Evolutionary conservation across 345 rosid species (phyloP).

Genomic region (Anastatica hierochuntica): DNA sequence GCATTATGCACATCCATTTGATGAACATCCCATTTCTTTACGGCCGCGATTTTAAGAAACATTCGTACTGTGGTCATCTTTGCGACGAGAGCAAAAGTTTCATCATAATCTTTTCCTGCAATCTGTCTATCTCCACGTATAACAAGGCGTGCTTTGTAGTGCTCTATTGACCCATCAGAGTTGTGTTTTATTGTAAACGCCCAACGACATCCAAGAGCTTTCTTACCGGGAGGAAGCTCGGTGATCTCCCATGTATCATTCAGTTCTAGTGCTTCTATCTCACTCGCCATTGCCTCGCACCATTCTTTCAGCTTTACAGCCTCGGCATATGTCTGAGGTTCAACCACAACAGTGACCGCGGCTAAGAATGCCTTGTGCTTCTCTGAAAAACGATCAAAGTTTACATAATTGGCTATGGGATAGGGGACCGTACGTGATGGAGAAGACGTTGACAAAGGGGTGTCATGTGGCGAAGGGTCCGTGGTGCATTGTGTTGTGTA

Average conservation of each 20-base stretch:
- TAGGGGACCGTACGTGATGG: not conserved
- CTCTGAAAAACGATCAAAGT: not conserved
- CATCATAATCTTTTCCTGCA: not conserved
- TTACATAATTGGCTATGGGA: not conserved
- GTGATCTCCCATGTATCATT: not conserved
- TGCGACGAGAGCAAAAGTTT: not conserved
- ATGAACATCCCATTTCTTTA: no score
- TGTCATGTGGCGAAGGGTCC: not conserved
- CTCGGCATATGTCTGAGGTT: not conserved
- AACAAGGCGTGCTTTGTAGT: not conserved
- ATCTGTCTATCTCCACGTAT: not conserved
- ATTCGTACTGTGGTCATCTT: no score
- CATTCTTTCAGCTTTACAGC: not conserved
- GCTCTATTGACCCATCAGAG: not conserved
- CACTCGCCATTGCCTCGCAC: not conserved
- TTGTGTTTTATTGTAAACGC: not conserved
- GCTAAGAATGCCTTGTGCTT: not conserved
- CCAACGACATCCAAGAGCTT: not conserved
- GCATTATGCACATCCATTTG: no score
- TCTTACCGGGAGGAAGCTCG: not conserved
- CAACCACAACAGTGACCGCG: rapidly evolving
- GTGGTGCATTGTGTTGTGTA: not conserved
- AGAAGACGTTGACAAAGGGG: not conserved
- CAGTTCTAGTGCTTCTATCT: not conserved
- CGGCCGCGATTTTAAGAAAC: no score